Evolutionary conservation across 305 asterid genomes (phyloP).

Genomic region (Fraxinus latifolia): DNA sequence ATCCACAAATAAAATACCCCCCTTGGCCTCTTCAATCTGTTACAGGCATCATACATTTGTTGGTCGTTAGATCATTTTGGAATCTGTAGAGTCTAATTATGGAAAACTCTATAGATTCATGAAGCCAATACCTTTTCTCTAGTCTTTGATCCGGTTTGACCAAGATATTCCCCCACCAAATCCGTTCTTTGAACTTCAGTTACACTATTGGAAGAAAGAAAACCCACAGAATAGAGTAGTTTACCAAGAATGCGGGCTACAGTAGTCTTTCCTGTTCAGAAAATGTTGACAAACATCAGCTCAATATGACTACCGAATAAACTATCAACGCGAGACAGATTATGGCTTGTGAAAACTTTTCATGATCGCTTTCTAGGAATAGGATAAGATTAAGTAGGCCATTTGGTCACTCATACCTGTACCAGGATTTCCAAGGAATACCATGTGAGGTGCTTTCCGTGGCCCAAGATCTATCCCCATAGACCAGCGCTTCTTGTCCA

Average conservation of each 20-base stretch:
- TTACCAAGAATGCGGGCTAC: conserved; percentile 77
- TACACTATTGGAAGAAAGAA: conserved; percentile 58
- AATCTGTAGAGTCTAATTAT: neutral
- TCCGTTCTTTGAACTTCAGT: conserved; percentile 83
- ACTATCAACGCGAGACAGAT: neutral
- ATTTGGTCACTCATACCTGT: conserved; percentile 39
- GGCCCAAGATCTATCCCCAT: conserved; percentile 78
- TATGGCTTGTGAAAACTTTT: neutral
- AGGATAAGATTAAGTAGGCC: neutral
- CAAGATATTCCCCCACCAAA: conserved; percentile 76
- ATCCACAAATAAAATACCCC: conserved; percentile 76
- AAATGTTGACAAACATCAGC: neutral
- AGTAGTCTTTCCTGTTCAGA: conserved; percentile 65
- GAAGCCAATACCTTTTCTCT: conserved; percentile 50
- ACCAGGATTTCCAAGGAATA: conserved; percentile 88
- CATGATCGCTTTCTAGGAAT: no score
- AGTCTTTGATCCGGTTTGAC: conserved; percentile 85
- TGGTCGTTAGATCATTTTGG: neutral
- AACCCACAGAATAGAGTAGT: conserved; percentile 65
- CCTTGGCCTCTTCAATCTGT: conserved; percentile 86
- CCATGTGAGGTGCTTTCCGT: conserved; percentile 87
- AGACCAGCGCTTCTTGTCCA: conserved; percentile 79
- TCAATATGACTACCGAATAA: neutral
- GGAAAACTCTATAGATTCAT: neutral
- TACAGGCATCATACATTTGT: neutral